A percentile compares a stretch with the other conserved stretches of the same genome.
These are phyloP conservation scores for Fusarium sp. DNA, from an alignment of 2,329 filamentous ascomycete genomes.

Conservation along the genomic window DNA sequence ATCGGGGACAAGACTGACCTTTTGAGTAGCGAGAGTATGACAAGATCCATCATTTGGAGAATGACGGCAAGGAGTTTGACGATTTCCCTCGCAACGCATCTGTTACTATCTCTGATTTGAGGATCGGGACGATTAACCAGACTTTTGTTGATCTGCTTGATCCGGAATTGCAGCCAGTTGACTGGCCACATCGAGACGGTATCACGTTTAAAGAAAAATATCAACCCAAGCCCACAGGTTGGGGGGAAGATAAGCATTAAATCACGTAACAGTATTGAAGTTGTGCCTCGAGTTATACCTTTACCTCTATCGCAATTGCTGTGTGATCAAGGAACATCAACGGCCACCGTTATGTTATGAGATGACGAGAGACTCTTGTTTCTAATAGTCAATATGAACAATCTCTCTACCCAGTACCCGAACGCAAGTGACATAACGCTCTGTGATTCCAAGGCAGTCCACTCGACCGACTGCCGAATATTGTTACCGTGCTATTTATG, in stretches of 20 bases:
- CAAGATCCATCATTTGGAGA: background rate
- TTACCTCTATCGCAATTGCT: no score
- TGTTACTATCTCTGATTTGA: background rate
- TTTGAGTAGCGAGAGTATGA: background rate
- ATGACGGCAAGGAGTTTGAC: background rate
- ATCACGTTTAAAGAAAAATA: background rate
- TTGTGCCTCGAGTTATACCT: background rate
- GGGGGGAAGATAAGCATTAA: background rate
- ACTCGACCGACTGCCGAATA: background rate
- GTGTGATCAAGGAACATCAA: no score
- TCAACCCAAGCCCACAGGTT: background rate
- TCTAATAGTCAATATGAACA: background rate
- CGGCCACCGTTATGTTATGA: background rate
- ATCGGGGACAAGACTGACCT: background rate
- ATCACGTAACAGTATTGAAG: background rate
- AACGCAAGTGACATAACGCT: background rate
- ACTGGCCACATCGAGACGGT: background rate
- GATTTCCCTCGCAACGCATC: background rate
- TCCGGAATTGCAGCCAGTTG: background rate
- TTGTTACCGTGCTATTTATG: background rate
- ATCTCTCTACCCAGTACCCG: background rate
- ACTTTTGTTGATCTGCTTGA: background rate
- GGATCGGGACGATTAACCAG: background rate
- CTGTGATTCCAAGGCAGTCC: background rate
- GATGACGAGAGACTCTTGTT: accelerated